Evolutionary conservation across 148 eudicot genomes (phyloP).

Genomic region (Amaranthus hypochondriacus): DNA sequence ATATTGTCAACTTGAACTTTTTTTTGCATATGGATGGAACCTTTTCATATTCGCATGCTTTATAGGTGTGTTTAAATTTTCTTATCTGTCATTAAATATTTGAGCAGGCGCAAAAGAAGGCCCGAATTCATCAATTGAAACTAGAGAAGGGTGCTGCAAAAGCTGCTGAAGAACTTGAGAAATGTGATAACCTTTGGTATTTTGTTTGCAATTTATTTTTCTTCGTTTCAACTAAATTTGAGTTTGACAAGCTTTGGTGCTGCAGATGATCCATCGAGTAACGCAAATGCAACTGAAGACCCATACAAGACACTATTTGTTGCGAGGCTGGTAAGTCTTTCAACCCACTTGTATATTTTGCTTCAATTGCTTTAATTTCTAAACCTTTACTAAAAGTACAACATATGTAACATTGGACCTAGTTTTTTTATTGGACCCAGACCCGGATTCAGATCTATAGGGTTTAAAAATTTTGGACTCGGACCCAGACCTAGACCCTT

Average conservation of each 20-base stretch:
- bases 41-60: not conserved
- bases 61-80: not conserved
- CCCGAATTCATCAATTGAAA: constrained; percentile 71
- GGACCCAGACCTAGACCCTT: too few relatives aligned
- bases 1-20: not conserved
- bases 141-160: constrained; percentile 88
- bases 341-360: not conserved
- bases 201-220: not conserved
- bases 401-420: too few relatives aligned
- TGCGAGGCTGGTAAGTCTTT: constrained; percentile 75
- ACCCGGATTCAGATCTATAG: too few relatives aligned
- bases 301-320: constrained; percentile 98
- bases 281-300: constrained; percentile 82
- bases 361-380: too few relatives aligned
- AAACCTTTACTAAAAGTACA: too few relatives aligned
- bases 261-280: constrained; percentile 86
- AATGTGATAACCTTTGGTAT: constrained; percentile 44
- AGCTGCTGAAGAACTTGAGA: constrained; percentile 91
- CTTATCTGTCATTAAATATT: not conserved
- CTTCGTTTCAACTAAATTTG: not conserved
- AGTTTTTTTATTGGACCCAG: too few relatives aligned
- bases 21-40: not conserved
- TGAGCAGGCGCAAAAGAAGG: constrained; percentile 58
- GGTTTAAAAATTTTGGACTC: too few relatives aligned
- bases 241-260: not conserved